Percentiles rank a stretch among this genome's conserved stretches.
phyloP scores from a whole-genome alignment of 2,329 filamentous ascomycete genomes.

The Fusarium liriodendri region DNA sequence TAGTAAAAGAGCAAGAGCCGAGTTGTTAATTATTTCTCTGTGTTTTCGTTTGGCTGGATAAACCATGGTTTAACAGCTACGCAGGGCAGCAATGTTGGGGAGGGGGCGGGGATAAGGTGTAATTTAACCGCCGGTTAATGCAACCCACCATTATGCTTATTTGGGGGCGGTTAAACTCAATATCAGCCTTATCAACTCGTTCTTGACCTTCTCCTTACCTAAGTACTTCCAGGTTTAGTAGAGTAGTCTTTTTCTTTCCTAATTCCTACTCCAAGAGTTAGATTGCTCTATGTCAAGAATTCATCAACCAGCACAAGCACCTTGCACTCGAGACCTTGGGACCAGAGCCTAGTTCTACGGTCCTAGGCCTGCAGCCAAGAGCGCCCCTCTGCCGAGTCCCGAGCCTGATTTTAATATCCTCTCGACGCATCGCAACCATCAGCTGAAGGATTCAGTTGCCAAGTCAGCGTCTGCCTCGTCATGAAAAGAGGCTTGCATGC shows the following conservation, averaged over 20 bases:
- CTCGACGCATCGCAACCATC: not conserved
- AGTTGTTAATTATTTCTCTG: not conserved
- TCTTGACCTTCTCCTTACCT: not conserved
- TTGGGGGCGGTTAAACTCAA: not conserved
- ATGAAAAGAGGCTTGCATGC: no score
- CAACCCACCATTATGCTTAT: not conserved
- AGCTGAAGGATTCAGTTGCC: no score
- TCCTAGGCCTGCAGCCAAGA: not conserved
- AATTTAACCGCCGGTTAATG: not conserved
- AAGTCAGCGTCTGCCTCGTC: no score
- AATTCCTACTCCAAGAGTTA: not conserved
- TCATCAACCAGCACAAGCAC: no score
- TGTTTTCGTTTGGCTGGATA: not conserved
- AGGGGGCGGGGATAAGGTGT: not conserved
- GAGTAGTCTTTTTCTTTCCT: not conserved
- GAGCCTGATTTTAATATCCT: not conserved
- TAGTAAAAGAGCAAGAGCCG: no score
- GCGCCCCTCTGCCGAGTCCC: not conserved
- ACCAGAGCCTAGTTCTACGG: not conserved
- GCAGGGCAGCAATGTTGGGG: no score
- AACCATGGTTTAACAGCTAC: not conserved
- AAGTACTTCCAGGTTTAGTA: no score
- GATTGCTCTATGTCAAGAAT: no score
- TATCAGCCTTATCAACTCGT: not conserved
- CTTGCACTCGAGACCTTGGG: no score